These are phyloP conservation scores for Fabrea salina DNA, from an alignment of 169 alveolate species.

Conservation along the genomic window DNA sequence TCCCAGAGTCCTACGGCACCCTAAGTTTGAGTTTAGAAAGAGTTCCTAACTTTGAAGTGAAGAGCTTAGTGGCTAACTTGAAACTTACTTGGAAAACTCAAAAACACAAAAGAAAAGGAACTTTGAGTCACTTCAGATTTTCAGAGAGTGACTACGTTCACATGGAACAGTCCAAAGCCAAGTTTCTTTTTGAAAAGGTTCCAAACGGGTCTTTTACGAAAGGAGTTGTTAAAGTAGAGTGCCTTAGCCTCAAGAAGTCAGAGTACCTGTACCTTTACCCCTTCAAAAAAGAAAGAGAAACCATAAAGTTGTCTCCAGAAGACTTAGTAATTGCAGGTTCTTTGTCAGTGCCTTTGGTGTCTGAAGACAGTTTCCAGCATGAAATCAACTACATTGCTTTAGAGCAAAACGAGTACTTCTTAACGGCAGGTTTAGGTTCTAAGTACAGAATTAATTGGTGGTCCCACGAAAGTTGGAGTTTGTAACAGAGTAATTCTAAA, in stretches of 20 bases:
- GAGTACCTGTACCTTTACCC: neutral
- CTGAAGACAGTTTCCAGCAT: neutral
- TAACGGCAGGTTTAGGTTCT: neutral
- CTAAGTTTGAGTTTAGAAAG: neutral
- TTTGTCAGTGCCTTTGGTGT: neutral
- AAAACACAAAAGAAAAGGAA: constrained; percentile 14
- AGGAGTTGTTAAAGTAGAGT: neutral
- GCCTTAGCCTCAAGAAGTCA: neutral
- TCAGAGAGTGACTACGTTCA: neutral
- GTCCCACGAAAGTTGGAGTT: constrained; percentile 9
- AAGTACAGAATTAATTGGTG: neutral
- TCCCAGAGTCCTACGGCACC: neutral
- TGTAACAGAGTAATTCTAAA: neutral
- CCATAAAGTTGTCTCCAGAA: neutral
- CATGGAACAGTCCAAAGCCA: neutral
- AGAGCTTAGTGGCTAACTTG: neutral
- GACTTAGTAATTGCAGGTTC: constrained; percentile 8
- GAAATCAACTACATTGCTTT: neutral
- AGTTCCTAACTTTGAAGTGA: neutral
- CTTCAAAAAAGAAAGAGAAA: neutral
- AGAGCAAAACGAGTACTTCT: neutral
- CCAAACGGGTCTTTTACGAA: neutral
- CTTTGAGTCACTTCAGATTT: neutral
- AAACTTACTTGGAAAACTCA: neutral
- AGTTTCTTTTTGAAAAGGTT: neutral